phyloP scores from a whole-genome alignment of 2,329 filamentous ascomycete genomes.

The Reticulascus tulasneorum region DNA sequence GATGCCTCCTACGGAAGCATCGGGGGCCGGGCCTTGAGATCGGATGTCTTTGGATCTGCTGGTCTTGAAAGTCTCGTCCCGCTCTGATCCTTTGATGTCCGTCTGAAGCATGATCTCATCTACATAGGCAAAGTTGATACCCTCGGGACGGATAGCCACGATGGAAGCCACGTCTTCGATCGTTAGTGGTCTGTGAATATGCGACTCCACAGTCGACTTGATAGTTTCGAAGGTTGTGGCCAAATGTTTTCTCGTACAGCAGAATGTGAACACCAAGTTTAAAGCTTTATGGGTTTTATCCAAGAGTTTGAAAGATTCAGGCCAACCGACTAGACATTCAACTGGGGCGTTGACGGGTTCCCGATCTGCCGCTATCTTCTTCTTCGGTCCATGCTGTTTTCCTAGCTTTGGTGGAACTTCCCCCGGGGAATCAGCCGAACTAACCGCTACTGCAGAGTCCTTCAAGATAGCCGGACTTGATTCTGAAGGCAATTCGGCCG shows the following conservation, averaged over 20 bases:
- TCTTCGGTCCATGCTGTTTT: conserved; percentile 10
- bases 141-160: conserved; percentile 69
- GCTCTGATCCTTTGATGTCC: conserved; percentile 65
- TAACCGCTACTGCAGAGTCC: too few relatives aligned
- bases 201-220: conserved; percentile 75
- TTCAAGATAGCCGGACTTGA: too few relatives aligned
- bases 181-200: conserved; percentile 66
- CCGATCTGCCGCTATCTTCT: too few relatives aligned
- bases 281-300: conserved; percentile 77
- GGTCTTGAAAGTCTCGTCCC: conserved; percentile 61
- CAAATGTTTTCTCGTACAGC: conserved; percentile 86
- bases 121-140: conserved; percentile 81
- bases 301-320: conserved; percentile 66
- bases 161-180: conserved; percentile 81
- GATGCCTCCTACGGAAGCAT: conserved; percentile 53
- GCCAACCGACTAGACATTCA: conserved; percentile 58
- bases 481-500: too few relatives aligned
- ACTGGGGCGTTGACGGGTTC: too few relatives aligned
- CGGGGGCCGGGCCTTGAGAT: conserved; percentile 45
- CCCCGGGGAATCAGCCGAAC: too few relatives aligned
- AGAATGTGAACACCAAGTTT: conserved; percentile 93
- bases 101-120: conserved; percentile 80
- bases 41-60: conserved; percentile 48
- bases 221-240: conserved; percentile 90
- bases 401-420: conserved; percentile 1